Conservation (phyloP, 345 rosid genomes). For the Brassica juncea region DNA sequence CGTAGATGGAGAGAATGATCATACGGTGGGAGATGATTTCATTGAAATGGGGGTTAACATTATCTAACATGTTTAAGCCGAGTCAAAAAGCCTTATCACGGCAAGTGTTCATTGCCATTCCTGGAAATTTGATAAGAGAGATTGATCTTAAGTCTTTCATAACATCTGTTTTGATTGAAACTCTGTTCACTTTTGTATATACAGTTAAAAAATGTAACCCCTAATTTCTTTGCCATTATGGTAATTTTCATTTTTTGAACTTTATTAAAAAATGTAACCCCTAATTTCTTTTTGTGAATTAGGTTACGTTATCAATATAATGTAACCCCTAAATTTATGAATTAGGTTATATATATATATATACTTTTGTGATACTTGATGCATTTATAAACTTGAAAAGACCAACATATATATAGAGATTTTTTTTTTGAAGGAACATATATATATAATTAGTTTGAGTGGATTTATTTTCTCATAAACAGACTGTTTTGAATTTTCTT, state of each 20-base stretch:
- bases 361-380: constrained; percentile 1
- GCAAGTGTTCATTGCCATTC: constrained; percentile 45
- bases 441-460: not conserved
- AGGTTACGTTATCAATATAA: too few species aligned
- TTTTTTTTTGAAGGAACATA: too few species aligned
- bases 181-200: constrained; percentile 12
- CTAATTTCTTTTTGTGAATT: too few species aligned
- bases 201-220: not conserved
- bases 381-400: not conserved
- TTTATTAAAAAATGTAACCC: not conserved
- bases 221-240: not conserved
- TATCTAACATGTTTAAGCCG: constrained; percentile 56
- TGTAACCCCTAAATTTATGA: not conserved
- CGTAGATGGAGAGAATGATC: constrained; percentile 30
- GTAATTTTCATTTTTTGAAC: not conserved
- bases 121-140: constrained; percentile 51
- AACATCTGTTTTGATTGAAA: constrained; percentile 43
- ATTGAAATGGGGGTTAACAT: constrained; percentile 39
- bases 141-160: constrained; percentile 40
- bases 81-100: constrained; percentile 54
- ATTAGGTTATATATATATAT: not conserved
- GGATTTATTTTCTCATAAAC: not conserved
- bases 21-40: constrained; percentile 28
- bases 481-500: not conserved
- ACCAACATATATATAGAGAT: not conserved